These are phyloP conservation scores for Ochetophila trinervis DNA, from an alignment of 306 rosid species.

Conservation along the genomic window DNA sequence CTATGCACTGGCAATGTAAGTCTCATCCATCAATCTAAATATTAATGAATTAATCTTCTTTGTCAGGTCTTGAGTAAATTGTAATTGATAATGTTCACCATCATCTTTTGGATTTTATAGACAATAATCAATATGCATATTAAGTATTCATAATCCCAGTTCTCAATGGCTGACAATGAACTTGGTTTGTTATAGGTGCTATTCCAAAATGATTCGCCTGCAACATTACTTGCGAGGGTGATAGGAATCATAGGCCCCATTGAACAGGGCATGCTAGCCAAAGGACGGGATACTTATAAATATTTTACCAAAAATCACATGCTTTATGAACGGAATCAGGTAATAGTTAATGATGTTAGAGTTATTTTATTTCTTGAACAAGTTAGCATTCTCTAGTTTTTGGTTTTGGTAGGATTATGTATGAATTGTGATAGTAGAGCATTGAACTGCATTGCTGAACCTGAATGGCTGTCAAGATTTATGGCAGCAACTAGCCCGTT, in stretches of 20 bases:
- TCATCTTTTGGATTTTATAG: no score
- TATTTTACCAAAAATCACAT: conserved; percentile 92
- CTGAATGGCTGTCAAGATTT: neutral
- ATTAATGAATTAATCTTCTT: neutral
- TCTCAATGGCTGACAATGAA: conserved; percentile 12
- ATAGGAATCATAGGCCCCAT: conserved; percentile 82
- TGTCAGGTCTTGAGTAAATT: no score
- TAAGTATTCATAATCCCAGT: neutral
- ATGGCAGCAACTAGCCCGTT: no score
- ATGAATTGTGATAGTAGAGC: neutral
- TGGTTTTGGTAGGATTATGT: neutral
- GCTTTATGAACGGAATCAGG: conserved; percentile 99
- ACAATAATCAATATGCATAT: no score
- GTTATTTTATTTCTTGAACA: neutral
- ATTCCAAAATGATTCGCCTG: conserved; percentile 96
- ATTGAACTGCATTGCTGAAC: neutral
- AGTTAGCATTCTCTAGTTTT: conserved; percentile 10
- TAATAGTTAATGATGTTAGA: conserved; percentile 24
- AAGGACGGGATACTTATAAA: conserved; percentile 90
- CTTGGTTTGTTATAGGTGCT: conserved; percentile 60
- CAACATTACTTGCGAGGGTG: conserved; percentile 91
- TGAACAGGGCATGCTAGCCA: conserved; percentile 86
- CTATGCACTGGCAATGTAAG: conserved; percentile 98
- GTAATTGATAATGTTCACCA: no score
- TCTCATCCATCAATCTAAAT: conserved; percentile 1